Evolutionary conservation across 2,329 filamentous ascomycete genomes (phyloP), one percentile per base, ranked within the genome.

Genomic region (Chalara sp.): DNA sequence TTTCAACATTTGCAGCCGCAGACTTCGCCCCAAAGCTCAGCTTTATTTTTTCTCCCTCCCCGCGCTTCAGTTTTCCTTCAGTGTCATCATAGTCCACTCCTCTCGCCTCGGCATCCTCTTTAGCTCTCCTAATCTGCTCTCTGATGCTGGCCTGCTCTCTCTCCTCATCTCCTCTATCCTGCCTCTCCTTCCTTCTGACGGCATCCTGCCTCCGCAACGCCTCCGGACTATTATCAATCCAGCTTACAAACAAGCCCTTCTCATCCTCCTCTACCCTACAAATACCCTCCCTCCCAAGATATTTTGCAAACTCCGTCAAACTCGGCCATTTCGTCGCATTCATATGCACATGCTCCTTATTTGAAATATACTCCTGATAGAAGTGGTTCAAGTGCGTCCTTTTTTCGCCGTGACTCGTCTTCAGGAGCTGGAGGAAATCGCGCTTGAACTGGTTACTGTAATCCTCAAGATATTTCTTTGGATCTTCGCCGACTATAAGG

Each of bases 201-300:
- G 89, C 89, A 58, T 96, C 92, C 55, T 88, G 81, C 47, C 91
- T 74, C 60, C 81, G 76, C 57, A 97, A 70, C 1, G 90, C 89
- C 50, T 96, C 92, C 0, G 90, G 89, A 35, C 86, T 91, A 61
- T 92, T 89, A 64, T 99, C 92, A 52, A 96, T 84, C 88, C 91
- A 99, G 1, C 86, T 77, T 49, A 99, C 83, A 62, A 90, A 86
- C 40, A 97, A 62, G 0, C 89, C 93, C 67, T 96, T 92, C 56
- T 87, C 81, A 40, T 84, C 89, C 67, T 97, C 92, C 68, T 97
- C 90, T 0, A 97, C 91, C 32, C 88, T 76, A 61, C 89, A 95
- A 44, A 96, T 83, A 0, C 92, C 88, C 67, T 97, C 90, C 28
- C 87, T 74, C 0, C 92, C 91, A 1, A 99, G 72, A 62, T 88